phyloP scores from a whole-genome alignment of 495 filamentous ascomycete genomes.

The Aspergillus baeticus region DNA sequence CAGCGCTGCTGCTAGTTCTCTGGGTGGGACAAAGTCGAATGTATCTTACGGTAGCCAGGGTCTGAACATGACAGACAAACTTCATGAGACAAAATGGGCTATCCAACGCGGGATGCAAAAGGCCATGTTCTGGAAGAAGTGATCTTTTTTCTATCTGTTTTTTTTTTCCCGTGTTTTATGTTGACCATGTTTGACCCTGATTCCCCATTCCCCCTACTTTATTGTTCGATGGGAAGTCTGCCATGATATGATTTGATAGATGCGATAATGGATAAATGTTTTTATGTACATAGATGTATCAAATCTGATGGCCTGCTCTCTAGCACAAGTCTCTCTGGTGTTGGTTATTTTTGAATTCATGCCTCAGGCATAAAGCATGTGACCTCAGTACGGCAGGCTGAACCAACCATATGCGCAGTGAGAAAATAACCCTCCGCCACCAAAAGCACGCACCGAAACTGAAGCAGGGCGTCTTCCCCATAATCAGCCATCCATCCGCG shows the following conservation, averaged over 20 bases:
- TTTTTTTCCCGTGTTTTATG: neutral
- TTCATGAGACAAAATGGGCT: conserved; percentile 38
- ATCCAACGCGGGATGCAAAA: conserved; percentile 35
- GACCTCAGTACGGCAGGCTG: conserved; percentile 5
- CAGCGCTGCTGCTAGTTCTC: conserved; percentile 26
- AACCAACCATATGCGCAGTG: neutral
- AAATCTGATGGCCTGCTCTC: neutral
- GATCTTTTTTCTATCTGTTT: conserved; percentile 13
- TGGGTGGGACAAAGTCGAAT: conserved; percentile 19
- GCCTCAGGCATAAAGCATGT: neutral
- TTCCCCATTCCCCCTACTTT: conserved; percentile 10
- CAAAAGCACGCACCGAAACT: conserved; percentile 2
- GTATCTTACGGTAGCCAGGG: conserved; percentile 34
- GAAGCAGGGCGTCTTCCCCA: neutral
- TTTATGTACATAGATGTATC: conserved; percentile 14
- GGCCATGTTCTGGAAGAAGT: conserved; percentile 48
- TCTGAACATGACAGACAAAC: conserved; percentile 35
- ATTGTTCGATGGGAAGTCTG: conserved; percentile 16
- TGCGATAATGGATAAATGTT: conserved; percentile 8
- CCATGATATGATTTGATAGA: conserved; percentile 9
- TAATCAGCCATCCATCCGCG: neutral
- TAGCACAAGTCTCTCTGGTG: neutral
- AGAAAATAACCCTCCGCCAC: conserved; percentile 16
- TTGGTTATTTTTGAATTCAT: neutral
- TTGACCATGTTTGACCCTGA: neutral